Evolutionary conservation across 768 basidiomycete species (phyloP), one percentile per base, ranked within the genome.

Genomic region (Boletellus emodensis): DNA sequence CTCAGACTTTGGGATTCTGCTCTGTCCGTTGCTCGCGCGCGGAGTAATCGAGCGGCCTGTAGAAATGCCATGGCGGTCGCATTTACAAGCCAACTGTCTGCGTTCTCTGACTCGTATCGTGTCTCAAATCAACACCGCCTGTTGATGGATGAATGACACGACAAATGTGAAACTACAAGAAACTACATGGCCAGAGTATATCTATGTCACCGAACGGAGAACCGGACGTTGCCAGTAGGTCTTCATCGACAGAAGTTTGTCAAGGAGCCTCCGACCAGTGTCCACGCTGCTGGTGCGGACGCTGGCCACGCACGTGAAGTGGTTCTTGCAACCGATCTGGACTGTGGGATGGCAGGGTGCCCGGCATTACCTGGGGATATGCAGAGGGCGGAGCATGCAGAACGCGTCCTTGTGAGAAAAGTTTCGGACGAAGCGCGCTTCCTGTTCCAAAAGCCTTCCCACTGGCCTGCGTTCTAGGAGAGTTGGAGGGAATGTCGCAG

Each of bases 351-450:
- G 57, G 51, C 20, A 65, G 46, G 18, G 62, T 54, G 24, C 64
- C 64, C 15, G 64, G 64, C 64, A 65, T 65, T 15, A 54, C 43
- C 35, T 64, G 60, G 2, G 64, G 64, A 49, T 65, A 66, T 14
- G 58, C 60, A 33, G 56, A 61, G 28, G 44, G 40, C 12, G 61
- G 61, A 17, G 63, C 64, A 18, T 48, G 64, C 24, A 52, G 51
- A 33, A 63, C 40, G 8, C 44, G n/a, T 17, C 49, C 46, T 18
- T 50, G 55, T 11, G 13, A 6, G 3, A 42, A 39, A 20, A 20
- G 24, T 35, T 33, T 35, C 3, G 24, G 41, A 36, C 40, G 40
- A 26, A 17, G 13, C 18, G 40, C 35, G 7, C 38, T 47, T 24
- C 13, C 32, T 4, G 37, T n/a, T 24, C 51, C 44, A 40, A 6